A percentile compares a stretch with the other conserved stretches of the same genome.
Conservation (phyloP, 202 grass and related monocot species). For the Elaeis oleifera region DNA sequence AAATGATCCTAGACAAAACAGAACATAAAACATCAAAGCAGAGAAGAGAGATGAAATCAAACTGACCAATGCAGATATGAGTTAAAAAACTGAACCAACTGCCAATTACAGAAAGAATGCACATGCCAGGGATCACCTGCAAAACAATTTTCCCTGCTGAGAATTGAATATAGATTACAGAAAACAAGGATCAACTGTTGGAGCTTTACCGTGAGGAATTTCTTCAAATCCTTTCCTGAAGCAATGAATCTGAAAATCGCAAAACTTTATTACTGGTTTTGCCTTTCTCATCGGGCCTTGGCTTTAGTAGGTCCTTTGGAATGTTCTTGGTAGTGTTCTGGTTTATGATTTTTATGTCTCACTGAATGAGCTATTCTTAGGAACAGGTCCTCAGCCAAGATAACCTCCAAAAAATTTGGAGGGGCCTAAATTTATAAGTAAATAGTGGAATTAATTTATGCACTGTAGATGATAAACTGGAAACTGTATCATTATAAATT, state of each 20-base stretch:
- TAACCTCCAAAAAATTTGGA: slow-evolving; percentile 58
- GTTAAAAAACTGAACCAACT: slow-evolving; percentile 84
- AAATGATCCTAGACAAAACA: background rate
- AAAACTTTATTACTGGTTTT: slow-evolving; percentile 49
- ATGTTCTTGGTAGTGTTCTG: no score
- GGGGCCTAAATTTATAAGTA: slow-evolving; percentile 39
- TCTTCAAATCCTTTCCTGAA: slow-evolving; percentile 67
- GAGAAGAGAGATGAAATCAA: background rate
- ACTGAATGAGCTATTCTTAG: slow-evolving; percentile 35
- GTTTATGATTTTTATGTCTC: slow-evolving; percentile 34
- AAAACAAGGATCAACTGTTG: background rate
- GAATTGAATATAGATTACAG: background rate
- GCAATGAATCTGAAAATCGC: slow-evolving; percentile 50
- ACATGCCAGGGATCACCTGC: slow-evolving; percentile 55
- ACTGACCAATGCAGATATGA: slow-evolving; percentile 60
- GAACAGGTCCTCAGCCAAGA: slow-evolving; percentile 49
- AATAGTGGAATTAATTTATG: background rate
- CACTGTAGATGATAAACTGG: no score
- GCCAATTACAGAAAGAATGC: slow-evolving; percentile 65
- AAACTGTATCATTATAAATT: background rate
- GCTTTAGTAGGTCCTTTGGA: no score
- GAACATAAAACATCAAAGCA: background rate
- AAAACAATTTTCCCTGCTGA: slow-evolving; percentile 10
- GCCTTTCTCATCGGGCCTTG: no score
- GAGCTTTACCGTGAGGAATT: slow-evolving; percentile 40